Evolutionary conservation across 1,139 yeast genomes (phyloP).

Genomic region (Suhomyces chickasaworum): DNA sequence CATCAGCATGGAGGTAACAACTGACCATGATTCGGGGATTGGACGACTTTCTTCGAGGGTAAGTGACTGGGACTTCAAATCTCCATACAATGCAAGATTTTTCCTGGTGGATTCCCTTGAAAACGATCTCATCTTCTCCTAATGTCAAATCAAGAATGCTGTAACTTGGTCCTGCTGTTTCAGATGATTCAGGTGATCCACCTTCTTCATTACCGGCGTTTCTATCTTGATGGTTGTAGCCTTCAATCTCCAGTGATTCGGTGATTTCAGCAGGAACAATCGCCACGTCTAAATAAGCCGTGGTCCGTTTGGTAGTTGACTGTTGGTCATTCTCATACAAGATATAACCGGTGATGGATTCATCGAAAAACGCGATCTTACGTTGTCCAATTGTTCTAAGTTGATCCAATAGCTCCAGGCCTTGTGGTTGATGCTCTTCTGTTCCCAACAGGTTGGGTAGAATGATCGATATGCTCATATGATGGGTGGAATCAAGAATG

Average conservation of each 20-base stretch:
- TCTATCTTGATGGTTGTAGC: slow-evolving; percentile 8
- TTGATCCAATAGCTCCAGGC: slow-evolving; percentile 7
- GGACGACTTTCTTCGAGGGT: slow-evolving; percentile 38
- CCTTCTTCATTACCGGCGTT: neutral
- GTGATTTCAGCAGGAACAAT: slow-evolving; percentile 31
- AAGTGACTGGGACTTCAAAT: slow-evolving; percentile 37
- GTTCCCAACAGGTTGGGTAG: slow-evolving; percentile 13
- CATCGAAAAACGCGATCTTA: slow-evolving; percentile 41
- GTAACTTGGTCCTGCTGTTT: slow-evolving; percentile 14
- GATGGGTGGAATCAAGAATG: slow-evolving; percentile 1
- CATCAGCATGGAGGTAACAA: slow-evolving; percentile 24
- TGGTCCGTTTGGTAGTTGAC: slow-evolving; percentile 12
- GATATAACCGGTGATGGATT: slow-evolving; percentile 37
- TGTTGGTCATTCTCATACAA: slow-evolving; percentile 21
- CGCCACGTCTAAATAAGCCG: slow-evolving; percentile 29
- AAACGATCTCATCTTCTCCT: slow-evolving; percentile 18
- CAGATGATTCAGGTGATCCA: slow-evolving; percentile 3
- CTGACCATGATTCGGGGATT: slow-evolving; percentile 34
- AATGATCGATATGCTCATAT: slow-evolving; percentile 18
- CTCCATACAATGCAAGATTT: slow-evolving; percentile 30
- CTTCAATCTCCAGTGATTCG: slow-evolving; percentile 14
- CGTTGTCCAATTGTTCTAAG: slow-evolving; percentile 9
- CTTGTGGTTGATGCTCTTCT: neutral
- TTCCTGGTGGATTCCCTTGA: slow-evolving; percentile 16
- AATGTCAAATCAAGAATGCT: slow-evolving; percentile 21